Base-by-base conservation (phyloP, 2,329 filamentous ascomycete species). In the Endoconidiophora laricicola region DNA sequence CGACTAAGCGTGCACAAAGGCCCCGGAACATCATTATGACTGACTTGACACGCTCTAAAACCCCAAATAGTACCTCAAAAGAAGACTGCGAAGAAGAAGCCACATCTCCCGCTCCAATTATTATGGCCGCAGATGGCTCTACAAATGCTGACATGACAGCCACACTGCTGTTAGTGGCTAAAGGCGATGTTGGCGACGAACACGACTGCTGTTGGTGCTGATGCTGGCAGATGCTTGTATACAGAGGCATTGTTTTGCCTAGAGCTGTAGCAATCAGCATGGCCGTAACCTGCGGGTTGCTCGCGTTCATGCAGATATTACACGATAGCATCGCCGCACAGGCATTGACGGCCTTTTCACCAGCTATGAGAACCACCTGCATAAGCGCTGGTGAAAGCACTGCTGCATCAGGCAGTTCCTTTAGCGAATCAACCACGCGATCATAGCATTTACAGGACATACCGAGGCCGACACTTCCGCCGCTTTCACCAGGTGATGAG, bases 211-310 rank as follows among this genome's bases (percentile, higher is more conserved):
- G 29, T 43, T 12, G 40, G 33, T 20, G 20, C 33, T 29, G 33
- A n/a, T 23, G 29, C 18, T 33, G 29, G 29, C 29, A 33, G 29
- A 33, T 33, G 12, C 7, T 33, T 7, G 33, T 36, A 33, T 49
- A 49, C n/a, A 49, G 12, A 18, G 36, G 41, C 33, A 49, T 9
- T 1, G 71, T 66, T 56, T 71, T 69, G 45, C 66, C 65, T 16
- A 74, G 65, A 18, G 73, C 61, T 0, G 69, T 72, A 0, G 66
- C 68, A n/a, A 73, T 61, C 0, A 73, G 62, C 69, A 72, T 72
- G 4, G 66, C 65, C 0, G 65, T 62, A 1, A 69, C 70, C 44
- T 69, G 66, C n/a, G 7, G 29, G 2, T 65, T 67, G 1, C 65
- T 64, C 10, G 62, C 61, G 50, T 60, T 64, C 60, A 71, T 66